phyloP scores from a whole-genome alignment of 176 grass and related monocot genomes.

The Aegilops bicornis region DNA sequence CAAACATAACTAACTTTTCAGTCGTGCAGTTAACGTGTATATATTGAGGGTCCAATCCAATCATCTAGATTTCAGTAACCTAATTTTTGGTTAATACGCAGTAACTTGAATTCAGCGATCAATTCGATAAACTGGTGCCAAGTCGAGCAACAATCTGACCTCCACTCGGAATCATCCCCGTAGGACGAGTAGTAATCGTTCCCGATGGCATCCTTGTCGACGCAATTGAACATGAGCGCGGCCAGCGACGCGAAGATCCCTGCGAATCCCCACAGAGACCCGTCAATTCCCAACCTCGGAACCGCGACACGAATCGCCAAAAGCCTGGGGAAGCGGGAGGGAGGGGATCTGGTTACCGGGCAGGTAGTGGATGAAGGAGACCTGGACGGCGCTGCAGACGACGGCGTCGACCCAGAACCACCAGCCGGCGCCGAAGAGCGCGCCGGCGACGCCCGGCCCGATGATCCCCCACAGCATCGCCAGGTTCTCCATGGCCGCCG shows the following conservation, averaged over 20 bases:
- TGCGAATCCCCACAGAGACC: neutral
- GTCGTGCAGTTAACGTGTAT: neutral
- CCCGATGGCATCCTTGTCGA: conserved; percentile 72
- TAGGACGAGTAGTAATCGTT: conserved; percentile 88
- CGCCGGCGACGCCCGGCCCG: conserved; percentile 79
- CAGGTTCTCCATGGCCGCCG: conserved; percentile 64
- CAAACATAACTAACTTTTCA: neutral
- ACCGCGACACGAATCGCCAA: neutral
- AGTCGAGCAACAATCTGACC: conserved; percentile 33
- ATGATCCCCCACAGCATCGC: conserved; percentile 77
- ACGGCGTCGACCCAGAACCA: conserved; percentile 99
- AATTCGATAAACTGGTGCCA: neutral
- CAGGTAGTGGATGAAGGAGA: conserved; percentile 96
- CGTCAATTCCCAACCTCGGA: neutral
- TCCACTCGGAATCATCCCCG: conserved; percentile 72
- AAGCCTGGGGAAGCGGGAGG: neutral
- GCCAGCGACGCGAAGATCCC: conserved; percentile 67
- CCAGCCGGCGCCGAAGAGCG: conserved; percentile 90
- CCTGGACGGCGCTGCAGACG: conserved; percentile 79
- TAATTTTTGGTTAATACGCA: neutral
- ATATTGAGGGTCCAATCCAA: neutral
- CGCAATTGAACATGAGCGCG: conserved; percentile 94
- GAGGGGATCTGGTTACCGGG: conserved; percentile 52
- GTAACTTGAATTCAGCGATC: neutral
- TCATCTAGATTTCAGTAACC: neutral